Evolutionary conservation across 495 filamentous ascomycete genomes (phyloP).

Genomic region (Xylaria venustula): DNA sequence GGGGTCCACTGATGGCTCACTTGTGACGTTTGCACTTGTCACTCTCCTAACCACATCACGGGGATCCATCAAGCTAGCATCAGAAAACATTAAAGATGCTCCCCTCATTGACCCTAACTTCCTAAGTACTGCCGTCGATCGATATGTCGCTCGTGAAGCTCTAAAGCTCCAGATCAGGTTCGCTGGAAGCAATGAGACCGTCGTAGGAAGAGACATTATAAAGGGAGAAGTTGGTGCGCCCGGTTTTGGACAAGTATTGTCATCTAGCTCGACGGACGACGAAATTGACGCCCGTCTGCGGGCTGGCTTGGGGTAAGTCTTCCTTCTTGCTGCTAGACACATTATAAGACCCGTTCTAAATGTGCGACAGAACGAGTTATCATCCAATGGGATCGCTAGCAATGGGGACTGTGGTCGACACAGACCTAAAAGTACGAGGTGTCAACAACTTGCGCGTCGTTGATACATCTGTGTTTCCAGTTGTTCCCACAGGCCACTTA

Average conservation of each 20-base stretch:
- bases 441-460: conserved; percentile 39
- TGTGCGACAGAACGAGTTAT: conserved; percentile 5
- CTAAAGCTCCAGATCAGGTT: conserved; percentile 11
- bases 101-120: conserved; percentile 28
- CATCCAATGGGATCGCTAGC: conserved; percentile 35
- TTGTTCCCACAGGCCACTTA: conserved; percentile 31
- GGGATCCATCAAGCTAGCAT: conserved; percentile 22
- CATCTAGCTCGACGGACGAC: conserved; percentile 26
- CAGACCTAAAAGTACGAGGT: conserved; percentile 36
- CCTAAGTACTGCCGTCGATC: conserved; percentile 12
- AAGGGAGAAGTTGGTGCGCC: conserved; percentile 21
- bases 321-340: too few species aligned
- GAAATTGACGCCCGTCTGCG: conserved; percentile 29
- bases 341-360: not conserved
- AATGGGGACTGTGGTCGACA: conserved; percentile 45
- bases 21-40: not conserved
- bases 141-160: conserved; percentile 15
- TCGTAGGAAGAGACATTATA: conserved; percentile 25
- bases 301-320: conserved; percentile 16
- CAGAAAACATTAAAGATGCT: conserved; percentile 16
- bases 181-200: conserved; percentile 13
- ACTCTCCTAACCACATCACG: conserved; percentile 8
- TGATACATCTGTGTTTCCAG: conserved; percentile 41
- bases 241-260: conserved; percentile 17
- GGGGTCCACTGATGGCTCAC: conserved; percentile 9